Conservation (phyloP, 345 rosid species). For the Dimocarpus longan region DNA sequence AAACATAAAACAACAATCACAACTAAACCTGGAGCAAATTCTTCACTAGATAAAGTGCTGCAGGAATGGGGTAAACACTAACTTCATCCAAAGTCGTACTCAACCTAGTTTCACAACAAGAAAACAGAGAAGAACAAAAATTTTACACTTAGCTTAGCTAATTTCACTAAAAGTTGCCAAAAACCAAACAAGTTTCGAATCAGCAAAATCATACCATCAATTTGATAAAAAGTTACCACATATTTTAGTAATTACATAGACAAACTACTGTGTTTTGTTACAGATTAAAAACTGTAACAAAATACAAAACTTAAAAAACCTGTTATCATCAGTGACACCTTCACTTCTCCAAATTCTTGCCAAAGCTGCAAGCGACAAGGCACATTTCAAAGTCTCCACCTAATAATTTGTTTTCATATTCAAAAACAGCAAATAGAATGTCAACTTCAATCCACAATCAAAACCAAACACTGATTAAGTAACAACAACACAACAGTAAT, state of each 20-base stretch:
- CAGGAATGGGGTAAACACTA: constrained; percentile 89
- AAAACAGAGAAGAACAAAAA: constrained; percentile 2
- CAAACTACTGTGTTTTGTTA: background rate
- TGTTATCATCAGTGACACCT: constrained; percentile 93
- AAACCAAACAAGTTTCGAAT: background rate
- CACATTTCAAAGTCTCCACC: constrained; percentile 97
- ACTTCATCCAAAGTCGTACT: constrained; percentile 87
- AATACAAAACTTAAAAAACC: constrained; percentile 33
- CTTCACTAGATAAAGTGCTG: constrained; percentile 89
- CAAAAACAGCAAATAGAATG: constrained; percentile 22
- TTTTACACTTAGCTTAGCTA: background rate
- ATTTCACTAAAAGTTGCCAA: background rate
- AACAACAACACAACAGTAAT: background rate
- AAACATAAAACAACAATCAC: constrained; percentile 10
- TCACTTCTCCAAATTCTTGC: constrained; percentile 74
- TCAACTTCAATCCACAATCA: background rate
- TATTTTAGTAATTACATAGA: background rate
- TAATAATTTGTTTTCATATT: constrained; percentile 22
- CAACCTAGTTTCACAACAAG: constrained; percentile 58
- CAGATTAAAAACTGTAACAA: background rate
- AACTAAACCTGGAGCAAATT: constrained; percentile 90
- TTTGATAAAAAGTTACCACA: background rate
- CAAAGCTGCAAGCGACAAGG: constrained; percentile 83
- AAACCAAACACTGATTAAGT: background rate
- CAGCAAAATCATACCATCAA: background rate